Conservation (phyloP, 306 rosid genomes). For the Vigna nakashimae region DNA sequence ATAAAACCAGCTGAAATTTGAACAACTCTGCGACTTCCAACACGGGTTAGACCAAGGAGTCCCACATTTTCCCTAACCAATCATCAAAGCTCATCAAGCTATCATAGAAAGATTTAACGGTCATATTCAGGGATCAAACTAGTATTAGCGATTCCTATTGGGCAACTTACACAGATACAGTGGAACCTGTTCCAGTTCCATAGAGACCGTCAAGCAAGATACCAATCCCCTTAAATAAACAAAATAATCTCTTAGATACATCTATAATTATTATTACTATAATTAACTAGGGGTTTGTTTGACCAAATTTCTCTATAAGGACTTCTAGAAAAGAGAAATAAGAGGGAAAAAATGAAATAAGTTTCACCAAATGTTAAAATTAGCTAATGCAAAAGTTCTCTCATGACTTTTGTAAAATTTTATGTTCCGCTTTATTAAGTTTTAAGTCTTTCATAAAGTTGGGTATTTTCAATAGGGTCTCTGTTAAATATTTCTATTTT, state of each 20-base stretch:
- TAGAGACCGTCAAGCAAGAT: slow-evolving; percentile 80
- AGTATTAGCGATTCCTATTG: slow-evolving; percentile 21
- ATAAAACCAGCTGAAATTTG: slow-evolving; percentile 90
- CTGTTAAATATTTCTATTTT: no score
- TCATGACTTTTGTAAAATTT: no score
- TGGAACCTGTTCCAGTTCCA: slow-evolving; percentile 83
- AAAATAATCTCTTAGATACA: slow-evolving; percentile 30
- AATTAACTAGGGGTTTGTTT: no score
- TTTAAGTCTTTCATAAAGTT: no score
- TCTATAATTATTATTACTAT: not conserved
- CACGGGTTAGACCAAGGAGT: slow-evolving; percentile 89
- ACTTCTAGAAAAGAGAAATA: no score
- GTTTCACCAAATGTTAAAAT: no score
- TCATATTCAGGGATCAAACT: not conserved
- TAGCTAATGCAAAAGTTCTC: no score
- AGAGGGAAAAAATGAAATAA: no score
- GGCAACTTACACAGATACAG: slow-evolving; percentile 83
- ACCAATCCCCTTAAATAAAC: slow-evolving; percentile 66
- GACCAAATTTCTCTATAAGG: no score
- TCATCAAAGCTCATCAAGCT: slow-evolving; percentile 35
- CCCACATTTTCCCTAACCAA: slow-evolving; percentile 83
- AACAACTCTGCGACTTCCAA: slow-evolving; percentile 89
- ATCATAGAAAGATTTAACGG: slow-evolving; percentile 1
- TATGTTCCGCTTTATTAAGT: no score
- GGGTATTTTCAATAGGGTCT: no score